Percentiles rank a stretch among this genome's conserved stretches.
phyloP scores from a whole-genome alignment of 116 monocot species.

The Phalaenopsis hybrid region DNA sequence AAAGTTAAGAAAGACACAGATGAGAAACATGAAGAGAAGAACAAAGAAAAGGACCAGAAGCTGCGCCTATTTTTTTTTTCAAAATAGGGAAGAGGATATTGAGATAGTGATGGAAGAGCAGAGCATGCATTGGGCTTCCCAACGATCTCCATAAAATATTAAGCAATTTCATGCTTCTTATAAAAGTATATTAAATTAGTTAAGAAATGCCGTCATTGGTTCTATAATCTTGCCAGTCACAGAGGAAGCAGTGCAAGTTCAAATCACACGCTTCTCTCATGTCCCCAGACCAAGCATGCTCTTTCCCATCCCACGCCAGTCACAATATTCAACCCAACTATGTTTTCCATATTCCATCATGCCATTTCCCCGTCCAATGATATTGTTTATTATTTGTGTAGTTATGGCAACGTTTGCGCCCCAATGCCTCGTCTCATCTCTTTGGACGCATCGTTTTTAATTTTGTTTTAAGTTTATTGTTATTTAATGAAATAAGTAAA shows the following conservation, averaged over 20 bases:
- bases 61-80: no score
- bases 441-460: no score
- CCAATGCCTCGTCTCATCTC: no score
- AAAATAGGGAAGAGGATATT: no score
- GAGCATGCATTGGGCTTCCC: not conserved
- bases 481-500: no score
- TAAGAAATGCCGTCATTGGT: not conserved
- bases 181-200: not conserved
- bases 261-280: constrained; percentile 3
- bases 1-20: not conserved
- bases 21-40: not conserved
- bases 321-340: not conserved
- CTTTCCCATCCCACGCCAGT: constrained; percentile 5
- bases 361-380: not conserved
- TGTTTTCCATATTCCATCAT: not conserved
- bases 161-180: not conserved
- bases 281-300: constrained; percentile 8
- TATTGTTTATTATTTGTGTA: not conserved
- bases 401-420: no score
- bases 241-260: constrained; percentile 1
- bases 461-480: no score
- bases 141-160: not conserved
- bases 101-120: not conserved
- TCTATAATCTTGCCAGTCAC: constrained; percentile 2
- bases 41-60: not conserved